Evolutionary conservation across 2,329 filamentous ascomycete genomes (phyloP), one percentile per base, ranked within the genome.

Genomic region (Botryotinia convoluta): DNA sequence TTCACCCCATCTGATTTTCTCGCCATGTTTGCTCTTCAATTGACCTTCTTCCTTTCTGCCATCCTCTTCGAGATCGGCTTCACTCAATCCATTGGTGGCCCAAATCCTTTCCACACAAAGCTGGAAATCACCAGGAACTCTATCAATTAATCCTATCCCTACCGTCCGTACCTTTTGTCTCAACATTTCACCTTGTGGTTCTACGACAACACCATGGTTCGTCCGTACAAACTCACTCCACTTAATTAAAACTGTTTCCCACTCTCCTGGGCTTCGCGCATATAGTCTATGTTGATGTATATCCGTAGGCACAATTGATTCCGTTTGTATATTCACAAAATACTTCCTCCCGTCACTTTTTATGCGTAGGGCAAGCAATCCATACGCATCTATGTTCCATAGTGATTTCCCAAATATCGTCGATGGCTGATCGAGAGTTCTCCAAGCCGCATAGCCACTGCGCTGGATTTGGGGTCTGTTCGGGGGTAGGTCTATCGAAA

Each of bases 221-320:
- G 96, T 99, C 76, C 96, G 88, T 74, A 99, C 95, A 83, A 99
- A 98, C 77, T 97, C 94, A 78, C 91, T 92, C 88, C 95, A 96
- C 75, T 92, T 92, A 76, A 99, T 92, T 64, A 97, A 83, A n/a
- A 98, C 88, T 2, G 96, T 98, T 86, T 99, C 95, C 96, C 96
- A 99, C 79, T 95, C 88, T 0, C 94, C 94, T 0, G 93, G 91
- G 14, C 89, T 88, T 79, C 91, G 91, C 14, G 92, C 87, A 78
- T 94, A 97, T 7, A 99, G 84, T 68, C 96, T 87, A 82, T 99
- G 96, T 82, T 99, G 96, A 82, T 98, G 96, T 76, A 99, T 86
- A 82, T 99, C 96, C n/a, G 94, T 95, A 18, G 94, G 93, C 65
- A 97, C 93, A 72, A 99, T 91, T 1, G 93, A 93, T 81, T 99